Base-by-base conservation (phyloP, 768 basidiomycete genomes). In the Leccinum fibrillosum region DNA sequence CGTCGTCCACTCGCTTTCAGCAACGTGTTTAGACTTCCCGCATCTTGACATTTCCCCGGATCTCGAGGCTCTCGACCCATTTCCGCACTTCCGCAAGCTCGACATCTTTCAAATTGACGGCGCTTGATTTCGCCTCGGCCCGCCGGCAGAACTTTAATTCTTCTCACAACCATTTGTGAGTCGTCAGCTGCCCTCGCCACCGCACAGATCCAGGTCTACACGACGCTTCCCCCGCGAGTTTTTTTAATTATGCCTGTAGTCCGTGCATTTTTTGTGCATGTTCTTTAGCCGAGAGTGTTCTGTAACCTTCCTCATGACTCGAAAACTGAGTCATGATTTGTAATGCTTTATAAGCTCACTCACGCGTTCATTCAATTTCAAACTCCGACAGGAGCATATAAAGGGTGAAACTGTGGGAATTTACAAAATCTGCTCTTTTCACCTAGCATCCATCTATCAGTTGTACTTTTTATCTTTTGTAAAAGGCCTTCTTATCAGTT, bases 91-190 rank as follows among this genome's bases (percentile, higher is more conserved):
- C 42, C 61, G 23, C 55, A 59, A 57, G 48, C 59, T 67, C 59
- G 35, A 53, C 15, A 6, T 34, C 66, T 69, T 67, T 67, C 67
- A 67, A 67, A 67, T 67, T 67, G 51, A 30, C 48, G 19, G 58
- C 30, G 55, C 45, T 48, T 53, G 17, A 47, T 50, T 9, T 49
- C 26, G 15, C 34, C 34, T 42, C 53, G 25, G 34, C 45, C 44
- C 28, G 45, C 48, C 48, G 44, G 58, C 55, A n/a, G 44, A 67
- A 66, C 67, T 34, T 21, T 69, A 58, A 37, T 61, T 42, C 3
- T 55, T 66, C 59, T 37, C 67, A 59, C 59, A 42, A 42, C 4
- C 9, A 35, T 57, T 32, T 34, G 30, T 49, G 11, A 12, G 19
- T 19, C 4, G 19, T 45, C 44, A 45, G n/a, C 30, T 45, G 28